Evolutionary conservation across 306 rosid genomes (phyloP).

Genomic region (Prunus mume): DNA sequence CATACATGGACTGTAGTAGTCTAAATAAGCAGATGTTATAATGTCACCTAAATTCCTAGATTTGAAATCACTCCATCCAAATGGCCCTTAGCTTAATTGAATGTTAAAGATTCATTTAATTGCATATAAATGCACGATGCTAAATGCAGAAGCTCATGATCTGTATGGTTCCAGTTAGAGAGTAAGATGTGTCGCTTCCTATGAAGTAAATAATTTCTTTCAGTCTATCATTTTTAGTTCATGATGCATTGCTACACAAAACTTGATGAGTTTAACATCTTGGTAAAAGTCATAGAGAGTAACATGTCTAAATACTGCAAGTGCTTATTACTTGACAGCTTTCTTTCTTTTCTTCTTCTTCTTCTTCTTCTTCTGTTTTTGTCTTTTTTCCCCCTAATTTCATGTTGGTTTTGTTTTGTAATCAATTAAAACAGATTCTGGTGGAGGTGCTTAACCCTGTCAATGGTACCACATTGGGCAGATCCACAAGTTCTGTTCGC

Average conservation of each 20-base stretch:
- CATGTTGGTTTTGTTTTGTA: conserved; percentile 24
- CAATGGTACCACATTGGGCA: conserved; percentile 41
- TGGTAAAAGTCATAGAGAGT: neutral
- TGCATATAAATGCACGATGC: no score
- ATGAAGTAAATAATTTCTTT: neutral
- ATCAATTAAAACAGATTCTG: conserved; percentile 63
- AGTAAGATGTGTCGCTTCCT: no score
- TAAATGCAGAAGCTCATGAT: no score
- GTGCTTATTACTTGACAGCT: conserved; percentile 20
- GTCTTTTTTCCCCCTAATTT: neutral
- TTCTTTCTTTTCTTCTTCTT: conserved; percentile 17
- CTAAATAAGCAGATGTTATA: no score
- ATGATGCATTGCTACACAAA: neutral
- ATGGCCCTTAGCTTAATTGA: no score
- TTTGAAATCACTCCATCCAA: no score
- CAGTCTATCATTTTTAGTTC: neutral
- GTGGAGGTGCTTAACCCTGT: conserved; percentile 77
- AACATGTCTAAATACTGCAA: neutral
- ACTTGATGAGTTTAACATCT: neutral
- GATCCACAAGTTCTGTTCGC: conserved; percentile 48
- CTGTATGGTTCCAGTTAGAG: no score
- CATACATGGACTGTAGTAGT: no score
- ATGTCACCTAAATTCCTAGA: no score
- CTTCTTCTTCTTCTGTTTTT: conserved; percentile 13
- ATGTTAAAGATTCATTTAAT: no score